Evolutionary conservation across 106 monocot genomes (phyloP), one percentile per base, ranked within the genome.

Genomic region (Chionographis japonica): DNA sequence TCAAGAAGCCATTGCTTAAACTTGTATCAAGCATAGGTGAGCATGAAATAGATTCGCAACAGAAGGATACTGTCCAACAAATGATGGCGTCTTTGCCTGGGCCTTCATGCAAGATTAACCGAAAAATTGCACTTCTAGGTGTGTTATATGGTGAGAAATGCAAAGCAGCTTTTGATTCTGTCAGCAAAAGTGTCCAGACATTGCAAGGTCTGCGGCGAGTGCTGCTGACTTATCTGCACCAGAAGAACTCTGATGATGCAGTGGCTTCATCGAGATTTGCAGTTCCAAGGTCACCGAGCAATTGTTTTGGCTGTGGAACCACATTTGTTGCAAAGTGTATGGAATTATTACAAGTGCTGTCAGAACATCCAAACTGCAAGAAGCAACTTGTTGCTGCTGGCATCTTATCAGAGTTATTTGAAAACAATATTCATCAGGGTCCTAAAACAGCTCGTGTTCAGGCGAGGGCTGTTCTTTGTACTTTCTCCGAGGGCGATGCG

Each of bases 101-200:
- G 10, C 93, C 98, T 62, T 93, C 98, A 66, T 87, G 93, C 72
- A 98, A 98, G 64, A 85, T 98, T 72, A 98, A 98, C 73, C 53
- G 93, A 60, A 98, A 98, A 79, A 93, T 98, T 79, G 87, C 83
- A 37, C 82, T 98, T 67, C 73, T 98, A 42, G 98, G 98, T 64
- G 87, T 98, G 8, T 66, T 98, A 11, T 98, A 98, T 74, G 90
- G 98, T 78, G 98, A 98, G 69, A 98, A 98, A 78, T 98, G 98
- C 83, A 98, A 98, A 84, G 76, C 85, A 71, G 85, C 98, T 80
- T 98, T 98, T 76, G 98, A 98, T 87, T 98, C 98, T 73, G 85
- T 98, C 37, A 98, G 90, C 77, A 98, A 98, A 81, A 98, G 98
- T 68, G 90, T 98, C 36, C 98, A 98, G 69, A 98, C 93, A 41